Conservation (phyloP, 1,284 basidiomycete species). For the Pseudozyma sp. region DNA sequence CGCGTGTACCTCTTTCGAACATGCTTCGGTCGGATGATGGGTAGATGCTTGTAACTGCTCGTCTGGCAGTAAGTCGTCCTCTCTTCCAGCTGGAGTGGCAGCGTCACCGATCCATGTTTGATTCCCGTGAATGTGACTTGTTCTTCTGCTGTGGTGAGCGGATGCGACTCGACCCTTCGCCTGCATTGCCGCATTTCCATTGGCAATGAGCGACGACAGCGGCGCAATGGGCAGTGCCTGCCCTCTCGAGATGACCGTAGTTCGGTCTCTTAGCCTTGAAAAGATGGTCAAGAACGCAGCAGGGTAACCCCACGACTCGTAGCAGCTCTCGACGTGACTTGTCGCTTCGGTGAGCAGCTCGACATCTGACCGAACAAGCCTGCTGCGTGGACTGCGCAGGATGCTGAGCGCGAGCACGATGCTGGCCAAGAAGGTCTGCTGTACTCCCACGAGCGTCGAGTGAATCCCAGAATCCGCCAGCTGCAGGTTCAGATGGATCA, state of each 20-base stretch:
- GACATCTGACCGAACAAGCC: conserved; percentile 14
- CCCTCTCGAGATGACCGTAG: conserved; percentile 5
- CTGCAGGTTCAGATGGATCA: conserved; percentile 13
- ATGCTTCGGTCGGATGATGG: too few relatives aligned
- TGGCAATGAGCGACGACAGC: not conserved
- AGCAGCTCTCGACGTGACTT: conserved; percentile 10
- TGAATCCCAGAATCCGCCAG: conserved; percentile 11
- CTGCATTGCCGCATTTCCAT: too few relatives aligned
- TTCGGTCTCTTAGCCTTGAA: conserved; percentile 11
- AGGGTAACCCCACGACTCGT: conserved; percentile 13
- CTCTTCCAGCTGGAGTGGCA: too few relatives aligned
- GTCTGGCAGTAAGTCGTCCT: too few relatives aligned
- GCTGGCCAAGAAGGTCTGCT: conserved; percentile 14
- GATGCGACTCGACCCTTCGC: not conserved
- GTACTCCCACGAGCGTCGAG: conserved; percentile 9
- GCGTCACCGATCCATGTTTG: too few relatives aligned
- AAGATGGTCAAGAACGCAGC: conserved; percentile 5
- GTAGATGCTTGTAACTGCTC: too few relatives aligned
- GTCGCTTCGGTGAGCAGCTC: conserved; percentile 15
- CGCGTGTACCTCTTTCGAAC: not conserved
- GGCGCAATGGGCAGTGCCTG: not conserved
- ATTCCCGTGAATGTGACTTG: too few relatives aligned
- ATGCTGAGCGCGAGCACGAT: conserved; percentile 16
- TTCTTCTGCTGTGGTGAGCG: too few relatives aligned
- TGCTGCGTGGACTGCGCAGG: conserved; percentile 14